Evolutionary conservation across 2,329 filamentous ascomycete species (phyloP).

Genomic region (Ophiostoma fasciatum): DNA sequence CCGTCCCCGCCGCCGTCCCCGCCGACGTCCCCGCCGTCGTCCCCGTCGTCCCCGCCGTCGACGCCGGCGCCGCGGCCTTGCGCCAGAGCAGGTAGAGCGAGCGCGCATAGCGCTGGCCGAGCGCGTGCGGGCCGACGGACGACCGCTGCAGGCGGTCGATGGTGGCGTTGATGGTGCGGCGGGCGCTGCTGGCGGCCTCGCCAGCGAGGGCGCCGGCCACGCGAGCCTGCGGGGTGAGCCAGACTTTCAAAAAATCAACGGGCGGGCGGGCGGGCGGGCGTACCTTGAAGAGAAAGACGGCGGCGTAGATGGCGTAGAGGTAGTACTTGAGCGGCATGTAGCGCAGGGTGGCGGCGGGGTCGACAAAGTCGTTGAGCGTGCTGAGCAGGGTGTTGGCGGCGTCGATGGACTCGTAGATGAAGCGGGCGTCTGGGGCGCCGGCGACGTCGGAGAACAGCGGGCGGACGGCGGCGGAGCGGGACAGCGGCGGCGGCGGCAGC

Average conservation of each 20-base stretch:
- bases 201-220: conserved; percentile 43
- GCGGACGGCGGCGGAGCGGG: conserved; percentile 19
- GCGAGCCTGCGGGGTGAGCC: too few species aligned
- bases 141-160: conserved; percentile 44
- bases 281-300: conserved; percentile 52
- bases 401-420: conserved; percentile 52
- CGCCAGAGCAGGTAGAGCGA: conserved; percentile 47
- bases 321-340: conserved; percentile 52
- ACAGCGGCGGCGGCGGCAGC: conserved; percentile 12
- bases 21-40: neutral
- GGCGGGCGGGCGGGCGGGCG: too few species aligned
- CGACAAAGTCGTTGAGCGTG: conserved; percentile 43
- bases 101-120: conserved; percentile 45
- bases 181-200: conserved; percentile 38
- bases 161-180: conserved; percentile 40
- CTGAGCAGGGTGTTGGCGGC: conserved; percentile 46
- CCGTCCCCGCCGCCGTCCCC: neutral
- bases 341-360: conserved; percentile 41
- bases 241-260: too few species aligned
- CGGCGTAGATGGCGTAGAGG: conserved; percentile 46
- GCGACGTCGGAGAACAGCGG: conserved; percentile 36
- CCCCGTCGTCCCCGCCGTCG: neutral
- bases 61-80: conserved; percentile 11
- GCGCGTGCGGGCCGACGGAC: conserved; percentile 40
- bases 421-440: conserved; percentile 46